Evolutionary conservation across 805 yeast genomes (phyloP).

Genomic region (Candida rishiriensis): DNA sequence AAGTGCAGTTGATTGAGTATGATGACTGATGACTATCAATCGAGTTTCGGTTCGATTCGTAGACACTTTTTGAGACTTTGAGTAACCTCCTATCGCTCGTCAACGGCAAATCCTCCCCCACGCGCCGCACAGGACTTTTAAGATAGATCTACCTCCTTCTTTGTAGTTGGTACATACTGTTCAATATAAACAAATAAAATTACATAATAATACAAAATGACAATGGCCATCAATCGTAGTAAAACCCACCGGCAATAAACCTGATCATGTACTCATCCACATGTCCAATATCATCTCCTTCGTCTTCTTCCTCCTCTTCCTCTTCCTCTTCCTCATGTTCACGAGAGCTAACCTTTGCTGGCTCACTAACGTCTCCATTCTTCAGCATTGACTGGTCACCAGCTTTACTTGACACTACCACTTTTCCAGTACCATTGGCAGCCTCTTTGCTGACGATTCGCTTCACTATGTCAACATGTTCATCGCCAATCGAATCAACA

Average conservation of each 20-base stretch:
- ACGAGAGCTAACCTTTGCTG: neutral
- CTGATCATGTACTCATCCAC: conserved; percentile 96
- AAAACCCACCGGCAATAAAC: conserved; percentile 79
- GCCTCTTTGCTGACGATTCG: conserved; percentile 15
- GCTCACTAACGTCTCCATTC: conserved; percentile 27
- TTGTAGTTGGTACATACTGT: too few relatives aligned
- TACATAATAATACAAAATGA: conserved; percentile 9
- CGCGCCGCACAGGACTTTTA: too few relatives aligned
- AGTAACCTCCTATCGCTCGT: too few relatives aligned
- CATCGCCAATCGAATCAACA: conserved; percentile 25
- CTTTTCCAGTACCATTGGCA: conserved; percentile 1
- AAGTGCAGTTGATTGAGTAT: too few relatives aligned
- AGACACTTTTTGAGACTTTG: too few relatives aligned
- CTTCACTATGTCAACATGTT: conserved; percentile 23
- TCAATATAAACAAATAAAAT: neutral
- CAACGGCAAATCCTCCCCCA: too few relatives aligned
- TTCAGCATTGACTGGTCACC: conserved; percentile 2
- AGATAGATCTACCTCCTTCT: too few relatives aligned
- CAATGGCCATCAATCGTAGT: conserved; percentile 35
- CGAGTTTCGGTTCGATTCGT: too few relatives aligned
- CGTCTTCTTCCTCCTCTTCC: conserved; percentile 37
- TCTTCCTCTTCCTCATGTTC: conserved; percentile 13
- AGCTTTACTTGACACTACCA: conserved; percentile 1
- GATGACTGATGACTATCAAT: too few relatives aligned
- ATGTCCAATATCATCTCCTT: conserved; percentile 67